These are phyloP conservation scores for Scytalidium lignicola DNA, from an alignment of 2,329 filamentous ascomycete species.

Conservation along the genomic window DNA sequence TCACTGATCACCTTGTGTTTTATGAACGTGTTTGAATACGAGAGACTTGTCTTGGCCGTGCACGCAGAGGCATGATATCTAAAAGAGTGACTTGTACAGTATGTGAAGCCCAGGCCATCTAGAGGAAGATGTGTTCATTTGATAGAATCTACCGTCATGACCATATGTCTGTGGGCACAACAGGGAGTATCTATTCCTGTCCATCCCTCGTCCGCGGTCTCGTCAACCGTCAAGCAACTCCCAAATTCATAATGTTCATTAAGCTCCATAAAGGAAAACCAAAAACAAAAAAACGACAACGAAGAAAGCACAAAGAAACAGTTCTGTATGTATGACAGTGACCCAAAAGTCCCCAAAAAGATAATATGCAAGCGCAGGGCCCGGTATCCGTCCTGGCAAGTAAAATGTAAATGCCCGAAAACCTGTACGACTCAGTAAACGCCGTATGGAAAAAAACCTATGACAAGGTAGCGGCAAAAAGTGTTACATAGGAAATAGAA, in stretches of 20 bases:
- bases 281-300: background rate
- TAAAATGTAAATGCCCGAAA: background rate
- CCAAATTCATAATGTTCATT: background rate
- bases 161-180: background rate
- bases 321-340: background rate
- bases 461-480: background rate
- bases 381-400: background rate
- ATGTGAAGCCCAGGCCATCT: too few relatives aligned
- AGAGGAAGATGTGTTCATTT: background rate
- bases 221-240: background rate
- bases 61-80: too few relatives aligned
- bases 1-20: too few relatives aligned
- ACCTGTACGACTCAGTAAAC: background rate
- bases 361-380: background rate
- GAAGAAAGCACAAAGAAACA: background rate
- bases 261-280: background rate
- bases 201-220: background rate
- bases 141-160: background rate
- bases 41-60: too few relatives aligned
- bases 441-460: background rate
- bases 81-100: too few relatives aligned
- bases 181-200: background rate
- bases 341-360: background rate
- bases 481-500: background rate
- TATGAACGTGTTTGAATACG: too few relatives aligned